Percentiles rank a stretch among this genome's conserved stretches.
phyloP scores from a whole-genome alignment of 2,329 filamentous ascomycete genomes.

The Orbilia javanica region DNA sequence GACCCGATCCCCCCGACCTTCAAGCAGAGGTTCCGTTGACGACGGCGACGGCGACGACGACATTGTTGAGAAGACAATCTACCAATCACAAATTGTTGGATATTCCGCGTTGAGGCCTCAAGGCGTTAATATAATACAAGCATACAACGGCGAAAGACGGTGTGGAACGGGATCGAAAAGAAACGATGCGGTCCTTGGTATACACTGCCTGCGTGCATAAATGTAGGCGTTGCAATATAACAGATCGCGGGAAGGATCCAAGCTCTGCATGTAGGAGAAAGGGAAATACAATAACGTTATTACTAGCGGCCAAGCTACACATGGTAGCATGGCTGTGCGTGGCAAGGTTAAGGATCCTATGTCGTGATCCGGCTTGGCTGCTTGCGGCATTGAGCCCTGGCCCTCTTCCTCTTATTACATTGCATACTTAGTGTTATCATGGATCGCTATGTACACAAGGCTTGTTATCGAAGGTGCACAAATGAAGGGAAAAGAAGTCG shows the following conservation, averaged over 20 bases:
- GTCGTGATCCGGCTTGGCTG: slow-evolving; percentile 10
- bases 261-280: no score
- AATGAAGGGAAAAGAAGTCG: slow-evolving; percentile 1
- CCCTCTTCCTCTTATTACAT: background rate
- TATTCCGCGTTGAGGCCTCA: slow-evolving; percentile 22
- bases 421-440: no score
- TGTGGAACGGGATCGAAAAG: no score
- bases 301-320: background rate
- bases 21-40: slow-evolving; percentile 6
- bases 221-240: background rate
- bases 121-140: no score
- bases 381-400: background rate
- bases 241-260: slow-evolving; percentile 8
- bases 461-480: background rate
- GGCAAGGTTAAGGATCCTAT: background rate
- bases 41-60: no score
- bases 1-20: background rate
- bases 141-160: no score
- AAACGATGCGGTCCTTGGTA: no score
- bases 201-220: no score
- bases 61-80: background rate
- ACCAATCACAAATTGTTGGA: slow-evolving; percentile 30
- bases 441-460: background rate
- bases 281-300: slow-evolving; percentile 34
- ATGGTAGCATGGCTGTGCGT: background rate